Percentiles rank a stretch among this genome's conserved stretches.
Conservation (phyloP, 1,284 basidiomycete genomes). For the Cutaneotrichosporon cavernicola region DNA sequence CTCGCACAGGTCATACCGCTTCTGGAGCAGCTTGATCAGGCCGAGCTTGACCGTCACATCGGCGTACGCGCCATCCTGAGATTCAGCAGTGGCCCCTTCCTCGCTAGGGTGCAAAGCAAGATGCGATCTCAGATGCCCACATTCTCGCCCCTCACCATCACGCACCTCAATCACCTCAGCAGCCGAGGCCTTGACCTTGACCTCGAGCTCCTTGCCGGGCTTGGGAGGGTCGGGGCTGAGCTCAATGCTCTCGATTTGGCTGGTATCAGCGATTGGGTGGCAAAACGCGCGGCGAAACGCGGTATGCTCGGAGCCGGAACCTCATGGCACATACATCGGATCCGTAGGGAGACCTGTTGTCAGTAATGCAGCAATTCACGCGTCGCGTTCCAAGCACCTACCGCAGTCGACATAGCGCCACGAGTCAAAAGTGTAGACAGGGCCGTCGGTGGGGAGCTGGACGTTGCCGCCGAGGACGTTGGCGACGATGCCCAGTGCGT, state of each 20-base stretch:
- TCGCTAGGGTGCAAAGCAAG: no score
- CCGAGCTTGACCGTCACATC: slow-evolving; percentile 86
- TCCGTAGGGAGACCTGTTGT: slow-evolving; percentile 47
- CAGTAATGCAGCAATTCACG: background rate
- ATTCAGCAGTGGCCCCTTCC: background rate
- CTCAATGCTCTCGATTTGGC: slow-evolving; percentile 60
- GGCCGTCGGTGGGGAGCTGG: slow-evolving; percentile 24
- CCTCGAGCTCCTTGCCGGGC: slow-evolving; percentile 68
- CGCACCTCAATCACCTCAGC: slow-evolving; percentile 64
- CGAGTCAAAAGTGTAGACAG: slow-evolving; percentile 42
- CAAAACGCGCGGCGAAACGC: background rate
- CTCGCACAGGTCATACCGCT: slow-evolving; percentile 81
- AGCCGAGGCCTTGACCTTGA: slow-evolving; percentile 68
- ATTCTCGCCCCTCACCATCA: background rate
- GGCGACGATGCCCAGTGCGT: slow-evolving; percentile 36
- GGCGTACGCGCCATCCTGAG: slow-evolving; percentile 82
- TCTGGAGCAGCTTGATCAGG: slow-evolving; percentile 75
- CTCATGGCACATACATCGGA: slow-evolving; percentile 40
- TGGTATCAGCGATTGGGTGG: slow-evolving; percentile 18
- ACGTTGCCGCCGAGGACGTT: slow-evolving; percentile 30
- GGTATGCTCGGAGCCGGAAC: background rate
- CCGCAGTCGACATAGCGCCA: slow-evolving; percentile 54
- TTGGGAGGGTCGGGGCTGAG: slow-evolving; percentile 50
- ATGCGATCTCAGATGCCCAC: background rate
- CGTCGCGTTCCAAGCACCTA: slow-evolving; percentile 26